Percentiles rank a stretch among this genome's conserved stretches.
Evolutionary conservation across 805 yeast genomes (phyloP).

Genomic region (Barnettozyma botsteinii): DNA sequence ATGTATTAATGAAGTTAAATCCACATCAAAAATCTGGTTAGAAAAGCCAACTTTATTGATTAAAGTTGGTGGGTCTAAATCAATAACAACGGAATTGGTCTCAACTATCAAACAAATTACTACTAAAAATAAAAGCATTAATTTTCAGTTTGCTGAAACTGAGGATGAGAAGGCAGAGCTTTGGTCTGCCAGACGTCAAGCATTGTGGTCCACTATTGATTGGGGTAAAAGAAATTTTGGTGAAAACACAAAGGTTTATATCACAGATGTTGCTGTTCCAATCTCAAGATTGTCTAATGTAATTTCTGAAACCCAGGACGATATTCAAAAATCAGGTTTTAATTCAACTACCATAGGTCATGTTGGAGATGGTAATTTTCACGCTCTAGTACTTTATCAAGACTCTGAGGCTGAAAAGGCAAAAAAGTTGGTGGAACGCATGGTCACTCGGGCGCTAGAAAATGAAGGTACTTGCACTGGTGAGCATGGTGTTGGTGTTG

Average conservation of each 20-base stretch:
- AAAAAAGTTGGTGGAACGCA: slow-evolving; percentile 45
- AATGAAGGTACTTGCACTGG: slow-evolving; percentile 84
- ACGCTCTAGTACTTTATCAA: slow-evolving; percentile 56
- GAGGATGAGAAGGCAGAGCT: slow-evolving; percentile 60
- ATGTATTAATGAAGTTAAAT: slow-evolving; percentile 52
- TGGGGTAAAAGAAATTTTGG: slow-evolving; percentile 46
- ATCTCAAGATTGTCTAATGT: slow-evolving; percentile 60
- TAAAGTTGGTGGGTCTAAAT: slow-evolving; percentile 51
- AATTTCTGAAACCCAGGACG: slow-evolving; percentile 55
- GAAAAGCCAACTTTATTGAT: slow-evolving; percentile 59
- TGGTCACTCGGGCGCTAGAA: slow-evolving; percentile 60
- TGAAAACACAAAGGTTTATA: slow-evolving; percentile 52
- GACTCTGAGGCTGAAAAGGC: slow-evolving; percentile 44
- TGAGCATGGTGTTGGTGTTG: slow-evolving; percentile 83
- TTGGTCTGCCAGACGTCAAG: slow-evolving; percentile 74
- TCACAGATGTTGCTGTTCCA: slow-evolving; percentile 84
- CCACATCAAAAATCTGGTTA: slow-evolving; percentile 46
- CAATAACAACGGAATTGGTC: slow-evolving; percentile 43
- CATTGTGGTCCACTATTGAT: slow-evolving; percentile 59
- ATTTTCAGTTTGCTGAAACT: slow-evolving; percentile 58
- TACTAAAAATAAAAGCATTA: slow-evolving; percentile 43
- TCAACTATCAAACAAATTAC: slow-evolving; percentile 47
- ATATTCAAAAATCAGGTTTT: slow-evolving; percentile 46
- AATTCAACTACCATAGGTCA: slow-evolving; percentile 66
- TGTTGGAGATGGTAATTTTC: slow-evolving; percentile 83